Percentiles rank a stretch among this genome's conserved stretches.
These are phyloP conservation scores for Neoboletus magnificus DNA, from an alignment of 768 basidiomycete species.

Conservation along the genomic window DNA sequence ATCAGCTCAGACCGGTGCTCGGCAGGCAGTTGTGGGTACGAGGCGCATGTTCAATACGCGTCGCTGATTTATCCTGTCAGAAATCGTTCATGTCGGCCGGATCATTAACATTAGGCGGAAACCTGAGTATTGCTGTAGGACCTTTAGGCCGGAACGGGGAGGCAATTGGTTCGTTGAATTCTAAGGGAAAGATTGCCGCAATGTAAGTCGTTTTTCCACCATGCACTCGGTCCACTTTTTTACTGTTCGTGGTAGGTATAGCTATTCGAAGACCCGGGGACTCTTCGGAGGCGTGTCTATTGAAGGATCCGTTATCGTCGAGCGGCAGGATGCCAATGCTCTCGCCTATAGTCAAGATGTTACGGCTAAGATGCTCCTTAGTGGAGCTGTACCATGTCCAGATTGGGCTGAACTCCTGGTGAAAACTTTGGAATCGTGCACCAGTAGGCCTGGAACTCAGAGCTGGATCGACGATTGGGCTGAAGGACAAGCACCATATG, in stretches of 20 bases:
- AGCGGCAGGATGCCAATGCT: constrained; percentile 89
- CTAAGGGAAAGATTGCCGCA: constrained; percentile 84
- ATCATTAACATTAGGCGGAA: constrained; percentile 85
- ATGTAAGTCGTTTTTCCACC: constrained; percentile 53
- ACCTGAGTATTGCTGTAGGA: constrained; percentile 84
- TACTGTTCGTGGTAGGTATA: constrained; percentile 53
- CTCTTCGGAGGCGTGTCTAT: constrained; percentile 90
- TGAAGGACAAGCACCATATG: constrained; percentile 44
- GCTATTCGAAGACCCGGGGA: constrained; percentile 88
- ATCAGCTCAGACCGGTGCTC: neutral
- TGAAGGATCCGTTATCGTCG: constrained; percentile 88
- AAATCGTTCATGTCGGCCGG: constrained; percentile 94
- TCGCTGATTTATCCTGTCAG: constrained; percentile 34
- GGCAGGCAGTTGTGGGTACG: constrained; percentile 59
- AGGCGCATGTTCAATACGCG: neutral
- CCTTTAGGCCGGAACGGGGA: constrained; percentile 94
- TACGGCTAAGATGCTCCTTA: constrained; percentile 74
- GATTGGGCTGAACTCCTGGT: constrained; percentile 77
- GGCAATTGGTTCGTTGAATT: constrained; percentile 77
- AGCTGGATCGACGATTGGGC: constrained; percentile 62
- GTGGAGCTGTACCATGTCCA: constrained; percentile 70
- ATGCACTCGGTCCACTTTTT: neutral
- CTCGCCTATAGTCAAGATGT: constrained; percentile 76
- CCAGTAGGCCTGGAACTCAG: constrained; percentile 63
- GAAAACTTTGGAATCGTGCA: constrained; percentile 68